Conservation (phyloP, 2,329 filamentous ascomycete genomes). For the Fusarium incarnatum region DNA sequence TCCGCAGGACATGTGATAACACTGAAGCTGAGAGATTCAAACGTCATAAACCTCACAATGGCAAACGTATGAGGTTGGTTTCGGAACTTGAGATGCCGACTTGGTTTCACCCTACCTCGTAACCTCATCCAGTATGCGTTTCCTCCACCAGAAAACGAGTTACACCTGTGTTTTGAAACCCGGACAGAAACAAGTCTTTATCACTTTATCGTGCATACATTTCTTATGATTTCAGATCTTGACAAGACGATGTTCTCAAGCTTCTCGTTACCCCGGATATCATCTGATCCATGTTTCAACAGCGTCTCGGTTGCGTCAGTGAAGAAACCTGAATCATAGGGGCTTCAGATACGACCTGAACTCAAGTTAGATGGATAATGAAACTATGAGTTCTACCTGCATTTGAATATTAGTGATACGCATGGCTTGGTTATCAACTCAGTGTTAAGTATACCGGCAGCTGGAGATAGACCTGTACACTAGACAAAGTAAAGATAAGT, state of each 20-base stretch:
- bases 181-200: background rate
- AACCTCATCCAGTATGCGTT: background rate
- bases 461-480: background rate
- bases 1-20: background rate
- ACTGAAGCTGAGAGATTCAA: background rate
- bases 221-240: background rate
- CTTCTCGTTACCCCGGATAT: background rate
- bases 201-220: background rate
- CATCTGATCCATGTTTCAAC: background rate
- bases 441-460: background rate
- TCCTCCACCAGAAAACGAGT: background rate
- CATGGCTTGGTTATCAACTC: background rate
- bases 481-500: background rate
- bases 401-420: background rate
- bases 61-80: conserved; percentile 6
- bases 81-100: conserved; percentile 6
- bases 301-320: background rate
- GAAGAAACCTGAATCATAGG: background rate
- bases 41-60: background rate
- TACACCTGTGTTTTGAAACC: background rate
- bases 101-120: background rate
- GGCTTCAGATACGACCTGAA: too few relatives aligned
- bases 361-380: background rate
- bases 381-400: background rate
- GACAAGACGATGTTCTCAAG: background rate